Base-by-base conservation (phyloP, 352 stramenopile genomes). In the Globisporangium splendens region DNA sequence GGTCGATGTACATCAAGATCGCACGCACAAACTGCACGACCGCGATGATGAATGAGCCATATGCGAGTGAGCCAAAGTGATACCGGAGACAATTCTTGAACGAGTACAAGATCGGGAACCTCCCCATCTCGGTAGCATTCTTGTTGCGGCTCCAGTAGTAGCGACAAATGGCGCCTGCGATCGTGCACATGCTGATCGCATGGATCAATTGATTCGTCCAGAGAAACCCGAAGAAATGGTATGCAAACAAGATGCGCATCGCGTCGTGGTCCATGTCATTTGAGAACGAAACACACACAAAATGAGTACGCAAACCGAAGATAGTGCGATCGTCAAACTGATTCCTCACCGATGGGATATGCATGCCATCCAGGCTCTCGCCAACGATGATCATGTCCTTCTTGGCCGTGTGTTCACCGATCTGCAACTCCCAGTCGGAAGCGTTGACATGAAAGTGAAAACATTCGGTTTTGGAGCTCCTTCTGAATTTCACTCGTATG, bases 181-280 rank as follows among this genome's bases (percentile, higher is more conserved):
- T 88, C 6, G 92, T 88, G 50, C 98, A 97, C 79, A 98, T 92
- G 35, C 93, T 97, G 63, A 99, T 72, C 13, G 96, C 96, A 21
- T 98, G 82, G 63, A 99, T 97, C 53, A 99, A 95, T 64, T 98
- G 83, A 12, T 88, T 95, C 0, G 93, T 97, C 97, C 97, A 99
- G 47, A 98, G 94, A 39, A 97, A 97, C 48, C 85, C 87, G 66
- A 99, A 99, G 20, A 98, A 75, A 58, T 93, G 84, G 50, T 91
- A 93, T 24, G 71, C 78, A 39, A 91, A 77, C 31, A 92, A 53
- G 10, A 86, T 57, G 20, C 85, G 77, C 81, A 92, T 94, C 0
- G 73, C 70, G 50, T 84, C 53, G 56, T 83, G 70, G 4, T 79
- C 59, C 28, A 35, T 35, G 28, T 10, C 5, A 35, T 11, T 11